These are phyloP conservation scores for Abelmoschus esculentus DNA, from an alignment of 345 rosid species.

Conservation along the genomic window DNA sequence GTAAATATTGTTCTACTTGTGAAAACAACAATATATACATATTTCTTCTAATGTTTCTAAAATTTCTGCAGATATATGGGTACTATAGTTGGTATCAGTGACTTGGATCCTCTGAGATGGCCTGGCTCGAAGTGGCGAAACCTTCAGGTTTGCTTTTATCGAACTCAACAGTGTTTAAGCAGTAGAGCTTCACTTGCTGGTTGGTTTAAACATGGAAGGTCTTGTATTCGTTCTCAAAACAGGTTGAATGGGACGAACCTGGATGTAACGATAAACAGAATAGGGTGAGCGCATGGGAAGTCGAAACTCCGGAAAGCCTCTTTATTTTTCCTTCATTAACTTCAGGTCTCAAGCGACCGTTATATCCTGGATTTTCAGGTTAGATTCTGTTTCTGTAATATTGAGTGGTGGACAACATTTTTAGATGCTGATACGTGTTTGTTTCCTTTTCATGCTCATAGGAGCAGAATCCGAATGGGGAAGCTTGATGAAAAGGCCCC, in stretches of 20 bases:
- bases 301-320: conserved; percentile 97
- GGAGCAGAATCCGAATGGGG: conserved; percentile 89
- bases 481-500: conserved; percentile 64
- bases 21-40: not conserved
- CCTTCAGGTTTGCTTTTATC: conserved; percentile 52
- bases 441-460: conserved; percentile 13
- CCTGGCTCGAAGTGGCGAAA: conserved; percentile 99
- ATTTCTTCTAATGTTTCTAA: not conserved
- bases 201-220: not conserved
- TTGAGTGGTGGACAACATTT: not conserved
- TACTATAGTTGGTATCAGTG: conserved; percentile 78
- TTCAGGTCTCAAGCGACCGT: conserved; percentile 80
- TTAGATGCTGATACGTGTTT: not conserved
- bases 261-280: conserved; percentile 90
- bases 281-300: conserved; percentile 95
- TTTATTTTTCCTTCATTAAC: conserved; percentile 93
- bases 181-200: not conserved
- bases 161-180: not conserved
- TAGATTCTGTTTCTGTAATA: conserved; percentile 9
- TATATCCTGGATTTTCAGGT: conserved; percentile 69
- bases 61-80: conserved; percentile 81
- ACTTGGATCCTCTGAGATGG: conserved; percentile 91
- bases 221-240: conserved; percentile 1
- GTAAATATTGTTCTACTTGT: not conserved
- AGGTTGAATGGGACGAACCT: conserved; percentile 99